These are phyloP conservation scores for Starmerella etchellsii DNA, from an alignment of 805 yeast genomes.

Conservation along the genomic window DNA sequence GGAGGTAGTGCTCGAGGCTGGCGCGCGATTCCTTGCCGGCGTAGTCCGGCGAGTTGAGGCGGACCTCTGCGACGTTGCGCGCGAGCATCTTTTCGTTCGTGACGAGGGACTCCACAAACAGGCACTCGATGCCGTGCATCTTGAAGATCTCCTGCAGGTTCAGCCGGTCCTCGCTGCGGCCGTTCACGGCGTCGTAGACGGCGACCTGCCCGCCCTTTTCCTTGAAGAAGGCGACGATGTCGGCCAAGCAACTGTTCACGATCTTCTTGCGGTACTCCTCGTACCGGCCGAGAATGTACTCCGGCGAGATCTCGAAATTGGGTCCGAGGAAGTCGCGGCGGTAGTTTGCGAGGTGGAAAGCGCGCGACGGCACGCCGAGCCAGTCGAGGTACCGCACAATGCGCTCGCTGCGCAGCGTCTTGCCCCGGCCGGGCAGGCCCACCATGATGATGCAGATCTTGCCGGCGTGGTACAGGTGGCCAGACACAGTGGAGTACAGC, in stretches of 20 bases:
- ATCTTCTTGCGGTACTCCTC: slow-evolving; percentile 43
- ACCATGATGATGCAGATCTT: slow-evolving; percentile 76
- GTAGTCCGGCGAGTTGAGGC: slow-evolving; percentile 73
- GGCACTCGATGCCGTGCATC: slow-evolving; percentile 51
- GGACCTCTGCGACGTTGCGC: slow-evolving; percentile 72
- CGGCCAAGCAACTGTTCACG: slow-evolving; percentile 50
- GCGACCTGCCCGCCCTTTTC: slow-evolving; percentile 81
- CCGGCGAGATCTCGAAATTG: slow-evolving; percentile 47
- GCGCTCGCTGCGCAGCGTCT: slow-evolving; percentile 83
- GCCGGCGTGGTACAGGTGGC: slow-evolving; percentile 91
- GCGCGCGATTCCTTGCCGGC: slow-evolving; percentile 55
- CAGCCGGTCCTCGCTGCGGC: slow-evolving; percentile 52
- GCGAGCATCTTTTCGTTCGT: slow-evolving; percentile 57
- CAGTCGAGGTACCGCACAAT: slow-evolving; percentile 85
- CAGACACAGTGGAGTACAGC: slow-evolving; percentile 70
- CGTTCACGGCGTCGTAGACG: slow-evolving; percentile 90
- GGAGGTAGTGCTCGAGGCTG: slow-evolving; percentile 67
- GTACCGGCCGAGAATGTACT: slow-evolving; percentile 44
- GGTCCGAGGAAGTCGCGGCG: slow-evolving; percentile 41
- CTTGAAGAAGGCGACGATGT: slow-evolving; percentile 51
- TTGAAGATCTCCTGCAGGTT: slow-evolving; percentile 39
- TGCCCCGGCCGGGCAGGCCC: slow-evolving; percentile 93
- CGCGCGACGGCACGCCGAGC: slow-evolving; percentile 88
- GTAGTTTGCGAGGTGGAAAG: slow-evolving; percentile 86
- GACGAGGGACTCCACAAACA: slow-evolving; percentile 79